Evolutionary conservation across 805 yeast species (phyloP).

Genomic region (Saccharomycopsis fermentans): DNA sequence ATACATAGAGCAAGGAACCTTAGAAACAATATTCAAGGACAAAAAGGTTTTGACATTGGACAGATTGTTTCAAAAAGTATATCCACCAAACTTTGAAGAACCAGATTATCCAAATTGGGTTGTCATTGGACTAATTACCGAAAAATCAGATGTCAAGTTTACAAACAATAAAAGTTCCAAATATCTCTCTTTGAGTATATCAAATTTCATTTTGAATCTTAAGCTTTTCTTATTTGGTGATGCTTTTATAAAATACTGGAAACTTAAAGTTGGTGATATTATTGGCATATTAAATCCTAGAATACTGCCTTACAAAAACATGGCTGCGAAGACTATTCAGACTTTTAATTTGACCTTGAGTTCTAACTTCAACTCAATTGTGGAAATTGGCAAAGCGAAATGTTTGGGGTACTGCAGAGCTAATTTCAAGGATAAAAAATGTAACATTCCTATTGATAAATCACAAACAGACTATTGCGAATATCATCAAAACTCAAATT

Average conservation of each 20-base stretch:
- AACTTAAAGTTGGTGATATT: constrained; percentile 62
- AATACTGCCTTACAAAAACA: constrained; percentile 34
- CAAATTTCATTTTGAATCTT: constrained; percentile 55
- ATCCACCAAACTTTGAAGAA: constrained; percentile 57
- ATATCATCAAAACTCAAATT: constrained; percentile 54
- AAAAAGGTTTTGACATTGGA: constrained; percentile 48
- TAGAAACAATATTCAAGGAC: constrained; percentile 34
- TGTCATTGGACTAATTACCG: constrained; percentile 57
- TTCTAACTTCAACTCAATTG: constrained; percentile 38
- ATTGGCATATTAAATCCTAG: constrained; percentile 69
- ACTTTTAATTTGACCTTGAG: constrained; percentile 47
- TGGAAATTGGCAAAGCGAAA: constrained; percentile 66
- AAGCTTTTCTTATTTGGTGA: constrained; percentile 55
- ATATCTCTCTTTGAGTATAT: constrained; percentile 51
- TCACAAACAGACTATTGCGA: constrained; percentile 50
- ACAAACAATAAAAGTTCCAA: constrained; percentile 28
- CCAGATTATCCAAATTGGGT: constrained; percentile 73
- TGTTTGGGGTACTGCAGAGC: constrained; percentile 59
- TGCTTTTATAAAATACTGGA: constrained; percentile 65
- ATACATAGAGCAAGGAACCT: constrained; percentile 31
- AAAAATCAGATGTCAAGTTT: constrained; percentile 43
- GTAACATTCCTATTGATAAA: constrained; percentile 52
- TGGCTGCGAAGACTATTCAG: constrained; percentile 20
- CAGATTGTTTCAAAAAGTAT: constrained; percentile 52
- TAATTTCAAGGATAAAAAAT: constrained; percentile 39